Evolutionary conservation across 306 rosid genomes (phyloP).

Genomic region (Oxytropis ochrocephala): DNA sequence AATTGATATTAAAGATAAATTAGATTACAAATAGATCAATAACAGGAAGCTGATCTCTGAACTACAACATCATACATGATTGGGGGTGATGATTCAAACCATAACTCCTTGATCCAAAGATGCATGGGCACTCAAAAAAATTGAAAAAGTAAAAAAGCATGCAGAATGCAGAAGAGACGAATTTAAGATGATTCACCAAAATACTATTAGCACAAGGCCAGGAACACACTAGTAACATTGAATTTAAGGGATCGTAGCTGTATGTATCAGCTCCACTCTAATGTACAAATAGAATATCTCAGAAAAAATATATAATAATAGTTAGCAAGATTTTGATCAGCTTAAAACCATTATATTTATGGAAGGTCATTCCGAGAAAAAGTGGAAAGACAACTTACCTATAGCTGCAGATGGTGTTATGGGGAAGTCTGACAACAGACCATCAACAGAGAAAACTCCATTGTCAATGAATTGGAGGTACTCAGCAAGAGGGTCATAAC

Average conservation of each 20-base stretch:
- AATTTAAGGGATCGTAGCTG: neutral
- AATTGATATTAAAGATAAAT: neutral
- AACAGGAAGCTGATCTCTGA: neutral
- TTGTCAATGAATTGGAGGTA: conserved; percentile 61
- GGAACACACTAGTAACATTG: neutral
- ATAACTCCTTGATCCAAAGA: neutral
- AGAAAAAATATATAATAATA: neutral
- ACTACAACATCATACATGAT: neutral
- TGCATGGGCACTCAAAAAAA: neutral
- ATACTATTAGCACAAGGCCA: neutral
- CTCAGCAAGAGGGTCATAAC: conserved; percentile 76
- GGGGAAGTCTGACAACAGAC: conserved; percentile 75
- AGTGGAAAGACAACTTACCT: conserved; percentile 36
- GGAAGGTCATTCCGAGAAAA: neutral
- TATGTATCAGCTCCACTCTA: neutral
- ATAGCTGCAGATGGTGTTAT: conserved; percentile 55
- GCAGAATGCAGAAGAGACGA: neutral
- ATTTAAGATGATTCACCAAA: neutral
- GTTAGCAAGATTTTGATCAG: neutral
- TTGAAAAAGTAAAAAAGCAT: neutral
- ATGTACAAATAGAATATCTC: neutral
- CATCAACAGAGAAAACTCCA: conserved; percentile 69
- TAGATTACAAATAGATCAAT: neutral
- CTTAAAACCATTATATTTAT: neutral
- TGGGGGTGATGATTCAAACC: neutral